Conservation (phyloP, 2,329 filamentous ascomycete genomes). For the Grosmannia huntii region DNA sequence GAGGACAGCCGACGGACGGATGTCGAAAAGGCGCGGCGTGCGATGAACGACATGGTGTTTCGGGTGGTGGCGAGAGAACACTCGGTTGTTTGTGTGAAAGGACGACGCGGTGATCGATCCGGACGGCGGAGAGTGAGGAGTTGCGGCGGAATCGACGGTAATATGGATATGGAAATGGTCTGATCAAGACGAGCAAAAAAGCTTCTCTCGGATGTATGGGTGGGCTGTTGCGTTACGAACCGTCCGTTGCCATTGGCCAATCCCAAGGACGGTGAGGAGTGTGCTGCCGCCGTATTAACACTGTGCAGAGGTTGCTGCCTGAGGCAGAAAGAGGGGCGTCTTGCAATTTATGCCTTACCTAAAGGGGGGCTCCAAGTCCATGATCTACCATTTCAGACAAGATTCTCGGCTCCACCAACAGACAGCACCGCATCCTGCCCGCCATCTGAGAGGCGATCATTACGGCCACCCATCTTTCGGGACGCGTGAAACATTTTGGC, state of each 20-base stretch:
- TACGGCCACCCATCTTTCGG: background rate
- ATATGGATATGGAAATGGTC: conserved; percentile 3
- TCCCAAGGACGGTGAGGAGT: background rate
- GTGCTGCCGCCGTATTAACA: background rate
- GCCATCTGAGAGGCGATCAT: background rate
- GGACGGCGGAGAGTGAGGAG: background rate
- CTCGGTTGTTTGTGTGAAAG: conserved; percentile 1
- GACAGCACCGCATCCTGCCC: background rate
- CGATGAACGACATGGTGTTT: conserved; percentile 39
- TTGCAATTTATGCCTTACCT: background rate
- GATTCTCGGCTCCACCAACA: background rate
- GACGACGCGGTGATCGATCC: background rate
- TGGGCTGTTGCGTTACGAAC: conserved; percentile 8
- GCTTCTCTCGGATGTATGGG: conserved; percentile 5
- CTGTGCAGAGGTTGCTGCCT: background rate
- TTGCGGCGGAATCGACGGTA: background rate
- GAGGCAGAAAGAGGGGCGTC: background rate
- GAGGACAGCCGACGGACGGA: conserved; percentile 10
- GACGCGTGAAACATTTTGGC: background rate
- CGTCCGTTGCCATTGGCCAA: background rate
- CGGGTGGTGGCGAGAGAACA: conserved; percentile 6
- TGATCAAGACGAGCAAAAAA: conserved; percentile 8
- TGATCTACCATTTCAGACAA: background rate
- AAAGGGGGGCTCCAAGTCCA: background rate
- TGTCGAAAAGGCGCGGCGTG: conserved; percentile 36